Conservation (phyloP, 1,284 basidiomycete species). For the Lentinus polychrous region DNA sequence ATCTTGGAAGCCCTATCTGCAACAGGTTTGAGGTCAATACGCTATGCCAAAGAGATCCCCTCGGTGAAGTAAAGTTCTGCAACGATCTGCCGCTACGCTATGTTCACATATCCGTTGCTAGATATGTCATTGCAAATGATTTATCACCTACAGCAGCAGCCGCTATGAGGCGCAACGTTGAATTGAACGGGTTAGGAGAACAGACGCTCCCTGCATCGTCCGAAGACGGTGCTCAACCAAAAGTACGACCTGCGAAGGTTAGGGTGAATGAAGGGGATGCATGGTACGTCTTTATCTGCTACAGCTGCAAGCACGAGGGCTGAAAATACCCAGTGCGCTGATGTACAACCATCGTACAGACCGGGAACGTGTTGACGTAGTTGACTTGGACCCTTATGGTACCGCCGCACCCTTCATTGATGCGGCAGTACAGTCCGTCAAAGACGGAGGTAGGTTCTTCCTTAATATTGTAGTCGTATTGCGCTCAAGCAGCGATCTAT, state of each 20-base stretch:
- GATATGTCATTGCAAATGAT: slow-evolving; percentile 93
- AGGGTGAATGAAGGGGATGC: slow-evolving; percentile 88
- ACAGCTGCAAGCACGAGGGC: slow-evolving; percentile 1
- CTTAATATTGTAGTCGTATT: no score
- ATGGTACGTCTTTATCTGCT: slow-evolving; percentile 44
- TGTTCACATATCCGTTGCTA: slow-evolving; percentile 22
- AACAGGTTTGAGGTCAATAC: slow-evolving; percentile 92
- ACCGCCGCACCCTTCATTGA: slow-evolving; percentile 97
- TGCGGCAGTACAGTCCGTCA: slow-evolving; percentile 87
- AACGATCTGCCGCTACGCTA: not conserved
- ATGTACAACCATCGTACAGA: slow-evolving; percentile 88
- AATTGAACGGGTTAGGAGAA: slow-evolving; percentile 76
- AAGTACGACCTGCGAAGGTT: slow-evolving; percentile 46
- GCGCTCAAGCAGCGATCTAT: not conserved
- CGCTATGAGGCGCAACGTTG: slow-evolving; percentile 86
- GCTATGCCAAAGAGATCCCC: slow-evolving; percentile 97
- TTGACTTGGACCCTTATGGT: slow-evolving; percentile 97
- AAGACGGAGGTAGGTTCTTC: slow-evolving; percentile 66
- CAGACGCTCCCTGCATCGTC: slow-evolving; percentile 13
- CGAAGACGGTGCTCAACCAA: slow-evolving; percentile 15
- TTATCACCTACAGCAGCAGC: slow-evolving; percentile 78
- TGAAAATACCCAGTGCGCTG: slow-evolving; percentile 48
- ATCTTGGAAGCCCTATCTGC: slow-evolving; percentile 95
- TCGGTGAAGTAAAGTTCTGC: slow-evolving; percentile 59
- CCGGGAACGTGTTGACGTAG: slow-evolving; percentile 78